Base-by-base conservation (phyloP, 345 rosid species). In the Psidium guajava region DNA sequence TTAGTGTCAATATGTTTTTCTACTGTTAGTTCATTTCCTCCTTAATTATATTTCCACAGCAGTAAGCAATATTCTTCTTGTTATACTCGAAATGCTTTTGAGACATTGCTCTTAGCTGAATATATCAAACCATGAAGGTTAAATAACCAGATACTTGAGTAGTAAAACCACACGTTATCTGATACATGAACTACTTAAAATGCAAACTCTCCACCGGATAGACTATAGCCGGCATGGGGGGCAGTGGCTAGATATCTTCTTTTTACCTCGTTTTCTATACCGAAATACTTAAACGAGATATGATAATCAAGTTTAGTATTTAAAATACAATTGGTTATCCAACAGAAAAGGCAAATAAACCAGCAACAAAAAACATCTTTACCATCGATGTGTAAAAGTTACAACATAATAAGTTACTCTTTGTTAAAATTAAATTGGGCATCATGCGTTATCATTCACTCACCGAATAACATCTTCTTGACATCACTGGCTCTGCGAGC, bases 401-500 rank as follows among this genome's bases (percentile, higher is more conserved):
- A 32, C 13, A 5, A 69, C 77, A 9, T 18, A 18, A 32, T 69
- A 18, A 69, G 47, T 69, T 36, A 18, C 47, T 2, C 24, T 36
- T 28, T 20, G 47, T 69, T 40, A 36, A 28, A 64, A 36, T 69
- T 36, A 18, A 69, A 69, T 69, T 32, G 6, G 24, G 77, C 12
- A 6, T 16, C 47, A 69, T 18, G 77, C 1, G 13, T 47, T 8
- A 69, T 11, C 77, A 69, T 32, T 69, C 81, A 85, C 98, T 92
- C 83, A 98, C 99, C 92, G 44, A 96, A 94, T 74, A 98, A 96
- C 89, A 95, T 91, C 84, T 95, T 96, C 89, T 94, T 91, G 21
- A 98, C 92, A 87, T 94, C 91, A 64, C 91, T 91, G 83, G 97
- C 99, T 90, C 99, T 94, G 61, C 99, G 98, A 86, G 95, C 40